Base-by-base conservation (phyloP, 768 basidiomycete species). In the Amanita brunnescens region DNA sequence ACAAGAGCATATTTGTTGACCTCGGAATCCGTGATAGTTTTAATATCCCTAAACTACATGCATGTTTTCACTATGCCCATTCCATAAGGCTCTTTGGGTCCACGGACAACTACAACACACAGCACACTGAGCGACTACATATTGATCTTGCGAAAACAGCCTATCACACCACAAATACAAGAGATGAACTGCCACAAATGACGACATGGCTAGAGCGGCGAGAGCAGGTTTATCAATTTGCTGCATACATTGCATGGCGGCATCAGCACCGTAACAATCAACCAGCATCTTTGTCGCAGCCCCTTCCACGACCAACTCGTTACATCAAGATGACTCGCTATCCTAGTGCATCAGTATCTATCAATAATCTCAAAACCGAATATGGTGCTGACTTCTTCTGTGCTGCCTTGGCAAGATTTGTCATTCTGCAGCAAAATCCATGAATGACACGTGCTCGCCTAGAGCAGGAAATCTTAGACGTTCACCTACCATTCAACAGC, bases 121-220 rank as follows among this genome's bases (percentile, higher is more conserved):
- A 68, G 46, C 43, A 54, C 9, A 54, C 59, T 14, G 65, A 66
- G 51, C 54, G 51, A 58, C 61, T 52, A 12, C 68, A 41, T 73
- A 73, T 49, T 72, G 58, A 35, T 3, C 14, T 35, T 3, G 14
- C 34, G 2, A 35, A 35, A 10, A 63, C 5, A 5, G 5, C 34
- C 9, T 35, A 35, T 10, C 14, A 10, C 12, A 10, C 34, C 9
- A 35, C 14, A n/a, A 35, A 35, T 12, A 35, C 4, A 3, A 4
- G 14, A 12, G 34, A 35, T 23, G 54, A 39, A 10, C 18, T 18
- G 3, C 38, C 38, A 5, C 44, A 46, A 32, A 46, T 46, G 44
- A 46, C 30, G 2, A 32, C 2, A 2, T 46, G 44, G 29, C 29
- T 46, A 32, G 44, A 46, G 29, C 16, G 30, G 5, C 14, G 12